Percentiles rank a stretch among this genome's conserved stretches.
These are phyloP conservation scores for Ceratobasidium sp. DNA, from an alignment of 1,284 basidiomycete species.

Conservation along the genomic window DNA sequence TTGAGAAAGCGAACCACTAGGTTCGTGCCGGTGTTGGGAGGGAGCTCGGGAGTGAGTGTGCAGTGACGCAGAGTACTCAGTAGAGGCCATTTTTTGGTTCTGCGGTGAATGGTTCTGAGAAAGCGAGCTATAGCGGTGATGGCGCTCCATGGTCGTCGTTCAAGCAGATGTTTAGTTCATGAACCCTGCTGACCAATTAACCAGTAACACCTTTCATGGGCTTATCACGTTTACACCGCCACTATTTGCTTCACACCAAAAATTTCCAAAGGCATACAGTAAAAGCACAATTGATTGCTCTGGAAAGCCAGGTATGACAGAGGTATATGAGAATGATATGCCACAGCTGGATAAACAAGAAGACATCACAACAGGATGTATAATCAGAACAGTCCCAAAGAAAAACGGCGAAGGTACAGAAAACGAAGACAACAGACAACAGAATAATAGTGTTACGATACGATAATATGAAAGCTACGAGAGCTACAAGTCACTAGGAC, in stretches of 20 bases:
- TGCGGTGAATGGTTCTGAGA: conserved; percentile 34
- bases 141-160: conserved; percentile 44
- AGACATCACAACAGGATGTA: conserved; percentile 40
- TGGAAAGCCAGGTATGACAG: conserved; percentile 29
- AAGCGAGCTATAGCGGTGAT: conserved; percentile 10
- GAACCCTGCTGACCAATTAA: conserved; percentile 20
- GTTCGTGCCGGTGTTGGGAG: conserved; percentile 36
- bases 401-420: conserved; percentile 45
- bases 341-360: conserved; percentile 39
- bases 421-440: conserved; percentile 38
- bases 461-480: conserved; percentile 27
- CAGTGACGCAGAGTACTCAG: not conserved
- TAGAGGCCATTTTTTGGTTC: not conserved
- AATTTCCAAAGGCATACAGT: conserved; percentile 24
- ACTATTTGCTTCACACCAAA: not conserved
- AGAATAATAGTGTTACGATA: conserved; percentile 45
- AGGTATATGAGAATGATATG: conserved; percentile 17
- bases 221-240: conserved; percentile 19
- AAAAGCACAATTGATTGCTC: conserved; percentile 43
- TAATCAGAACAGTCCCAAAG: conserved; percentile 39
- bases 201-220: conserved; percentile 1
- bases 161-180: conserved; percentile 16
- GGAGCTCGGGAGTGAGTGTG: conserved; percentile 35
- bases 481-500: conserved; percentile 43
- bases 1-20: conserved; percentile 22